Conservation (phyloP, 2,329 filamentous ascomycete genomes). For the Epichloe brachyelytri region DNA sequence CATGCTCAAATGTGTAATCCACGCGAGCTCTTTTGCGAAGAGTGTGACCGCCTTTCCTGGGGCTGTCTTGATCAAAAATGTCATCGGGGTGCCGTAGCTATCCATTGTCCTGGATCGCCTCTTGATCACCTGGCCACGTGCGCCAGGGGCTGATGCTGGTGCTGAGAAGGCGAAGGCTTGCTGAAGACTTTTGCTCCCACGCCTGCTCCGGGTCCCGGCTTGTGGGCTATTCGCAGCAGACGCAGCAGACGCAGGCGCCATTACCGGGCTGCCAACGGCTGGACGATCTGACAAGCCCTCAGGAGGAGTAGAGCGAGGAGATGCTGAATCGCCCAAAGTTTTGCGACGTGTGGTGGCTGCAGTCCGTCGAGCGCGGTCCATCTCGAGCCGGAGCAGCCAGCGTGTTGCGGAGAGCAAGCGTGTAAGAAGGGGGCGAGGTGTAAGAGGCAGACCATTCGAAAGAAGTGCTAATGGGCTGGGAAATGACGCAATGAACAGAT, state of each 20-base stretch:
- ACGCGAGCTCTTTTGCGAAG: constrained; percentile 43
- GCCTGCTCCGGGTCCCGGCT: constrained; percentile 17
- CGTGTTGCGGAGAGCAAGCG: constrained; percentile 7
- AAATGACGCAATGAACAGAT: constrained; percentile 4
- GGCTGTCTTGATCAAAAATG: constrained; percentile 35
- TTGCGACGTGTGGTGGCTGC: constrained; percentile 20
- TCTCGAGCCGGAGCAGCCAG: constrained; percentile 18
- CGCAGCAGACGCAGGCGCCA: constrained; percentile 18
- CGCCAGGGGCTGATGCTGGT: constrained; percentile 12
- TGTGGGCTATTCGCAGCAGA: constrained; percentile 17
- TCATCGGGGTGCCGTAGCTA: constrained; percentile 21
- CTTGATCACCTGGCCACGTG: constrained; percentile 20
- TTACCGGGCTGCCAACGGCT: constrained; percentile 18
- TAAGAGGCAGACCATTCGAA: constrained; percentile 7
- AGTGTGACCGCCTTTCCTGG: constrained; percentile 45
- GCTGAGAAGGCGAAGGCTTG: constrained; percentile 26
- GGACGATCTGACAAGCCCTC: constrained; percentile 18
- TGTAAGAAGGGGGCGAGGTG: constrained; percentile 10
- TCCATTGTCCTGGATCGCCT: constrained; percentile 33
- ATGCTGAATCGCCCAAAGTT: constrained; percentile 19
- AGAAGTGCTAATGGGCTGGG: not conserved
- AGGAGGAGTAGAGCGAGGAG: constrained; percentile 20
- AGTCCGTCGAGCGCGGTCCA: constrained; percentile 26
- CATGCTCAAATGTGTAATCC: constrained; percentile 43
- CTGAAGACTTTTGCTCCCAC: constrained; percentile 22